Evolutionary conservation across 441 rosid genomes (phyloP).

Genomic region (Populus hybrid): DNA sequence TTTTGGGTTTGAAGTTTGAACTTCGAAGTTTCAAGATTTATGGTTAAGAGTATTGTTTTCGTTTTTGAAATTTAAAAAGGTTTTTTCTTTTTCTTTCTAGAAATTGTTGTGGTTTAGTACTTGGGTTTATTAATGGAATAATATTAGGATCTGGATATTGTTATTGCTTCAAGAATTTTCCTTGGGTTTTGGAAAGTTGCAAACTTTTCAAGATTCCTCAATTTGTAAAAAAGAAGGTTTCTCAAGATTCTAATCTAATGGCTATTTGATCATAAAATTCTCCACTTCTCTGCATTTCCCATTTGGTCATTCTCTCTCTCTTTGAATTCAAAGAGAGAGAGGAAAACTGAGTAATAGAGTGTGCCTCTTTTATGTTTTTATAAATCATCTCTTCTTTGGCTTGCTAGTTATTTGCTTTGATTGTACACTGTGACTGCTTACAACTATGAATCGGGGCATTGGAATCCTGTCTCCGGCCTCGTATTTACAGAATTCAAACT

Average conservation of each 20-base stretch:
- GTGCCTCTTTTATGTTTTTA: not conserved
- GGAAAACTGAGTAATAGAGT: conserved; percentile 14
- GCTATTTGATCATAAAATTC: conserved; percentile 30
- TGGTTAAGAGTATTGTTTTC: conserved; percentile 11
- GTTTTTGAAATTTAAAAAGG: conserved; percentile 19
- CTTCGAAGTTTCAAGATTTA: not conserved
- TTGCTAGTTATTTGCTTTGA: conserved; percentile 15
- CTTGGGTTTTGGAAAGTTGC: conserved; percentile 62
- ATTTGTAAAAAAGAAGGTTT: conserved; percentile 33
- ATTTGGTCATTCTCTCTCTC: conserved; percentile 30
- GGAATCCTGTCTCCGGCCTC: conserved; percentile 71
- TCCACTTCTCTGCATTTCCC: conserved; percentile 36
- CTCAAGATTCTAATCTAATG: conserved; percentile 48
- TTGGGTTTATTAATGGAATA: conserved; percentile 30
- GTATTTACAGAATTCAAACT: conserved; percentile 62
- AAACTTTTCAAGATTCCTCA: conserved; percentile 54
- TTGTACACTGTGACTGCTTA: conserved; percentile 5
- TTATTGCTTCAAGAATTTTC: conserved; percentile 39
- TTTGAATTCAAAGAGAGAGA: conserved; percentile 34
- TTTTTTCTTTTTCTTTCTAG: conserved; percentile 9
- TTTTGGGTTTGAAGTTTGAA: not conserved
- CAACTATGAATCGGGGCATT: conserved; percentile 61
- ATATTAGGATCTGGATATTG: conserved; percentile 29
- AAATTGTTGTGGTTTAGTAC: not conserved
- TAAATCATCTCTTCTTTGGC: conserved; percentile 9